Percentiles rank a stretch among this genome's conserved stretches.
These are phyloP conservation scores for Suillus lakei DNA, from an alignment of 768 basidiomycete species.

Conservation along the genomic window DNA sequence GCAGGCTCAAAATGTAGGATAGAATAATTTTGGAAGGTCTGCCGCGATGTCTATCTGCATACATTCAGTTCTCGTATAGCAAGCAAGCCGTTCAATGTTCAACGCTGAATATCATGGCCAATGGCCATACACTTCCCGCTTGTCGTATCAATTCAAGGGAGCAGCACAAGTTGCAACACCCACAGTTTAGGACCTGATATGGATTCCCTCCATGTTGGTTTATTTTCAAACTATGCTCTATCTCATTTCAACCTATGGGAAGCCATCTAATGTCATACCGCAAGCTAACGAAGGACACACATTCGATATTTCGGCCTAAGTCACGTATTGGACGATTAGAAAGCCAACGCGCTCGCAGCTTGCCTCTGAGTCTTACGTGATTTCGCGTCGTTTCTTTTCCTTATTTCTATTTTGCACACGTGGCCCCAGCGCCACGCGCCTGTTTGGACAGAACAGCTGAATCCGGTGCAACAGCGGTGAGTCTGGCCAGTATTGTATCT, in stretches of 20 bases:
- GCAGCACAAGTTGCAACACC: not conserved
- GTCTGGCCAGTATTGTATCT: not conserved
- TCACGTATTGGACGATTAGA: not conserved
- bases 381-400: not conserved
- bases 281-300: not conserved
- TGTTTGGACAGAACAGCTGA: not conserved
- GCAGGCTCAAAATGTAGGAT: not conserved
- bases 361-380: not conserved
- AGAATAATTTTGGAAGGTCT: not conserved
- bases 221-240: not conserved
- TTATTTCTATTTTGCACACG: too few relatives aligned
- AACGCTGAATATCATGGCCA: not conserved
- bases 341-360: not conserved
- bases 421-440: too few relatives aligned
- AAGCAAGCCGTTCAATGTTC: not conserved
- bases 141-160: not conserved
- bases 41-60: not conserved
- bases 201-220: not conserved
- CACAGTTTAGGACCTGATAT: not conserved
- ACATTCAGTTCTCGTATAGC: not conserved
- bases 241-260: not conserved
- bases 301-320: not conserved
- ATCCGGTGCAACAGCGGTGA: not conserved
- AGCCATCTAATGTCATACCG: not conserved
- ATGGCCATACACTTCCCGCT: not conserved